phyloP scores from a whole-genome alignment of 1,284 basidiomycete genomes.

The Puccinia horiana region DNA sequence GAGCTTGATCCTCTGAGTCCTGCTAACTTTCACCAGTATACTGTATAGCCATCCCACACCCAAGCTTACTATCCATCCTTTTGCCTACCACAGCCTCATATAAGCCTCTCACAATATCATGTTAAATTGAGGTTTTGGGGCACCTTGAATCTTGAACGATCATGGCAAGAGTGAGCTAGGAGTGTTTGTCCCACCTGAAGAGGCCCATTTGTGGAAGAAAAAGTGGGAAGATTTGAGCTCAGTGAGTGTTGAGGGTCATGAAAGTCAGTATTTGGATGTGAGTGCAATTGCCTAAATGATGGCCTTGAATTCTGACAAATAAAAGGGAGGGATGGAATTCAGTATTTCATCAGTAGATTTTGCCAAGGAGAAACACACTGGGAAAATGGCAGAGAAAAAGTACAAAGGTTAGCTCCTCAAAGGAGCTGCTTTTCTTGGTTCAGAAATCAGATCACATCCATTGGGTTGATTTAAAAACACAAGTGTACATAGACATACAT shows the following conservation, averaged over 20 bases:
- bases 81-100: too few relatives aligned
- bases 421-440: not conserved
- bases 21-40: too few relatives aligned
- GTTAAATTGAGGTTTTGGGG: too few relatives aligned
- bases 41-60: too few relatives aligned
- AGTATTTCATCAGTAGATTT: not conserved
- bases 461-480: conserved; percentile 8
- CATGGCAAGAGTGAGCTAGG: conserved; percentile 22
- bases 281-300: conserved; percentile 15
- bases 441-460: not conserved
- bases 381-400: not conserved
- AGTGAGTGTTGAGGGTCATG: conserved; percentile 13
- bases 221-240: conserved; percentile 14
- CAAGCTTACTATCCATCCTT: too few relatives aligned
- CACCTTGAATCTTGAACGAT: too few relatives aligned
- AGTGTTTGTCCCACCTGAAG: conserved; percentile 17
- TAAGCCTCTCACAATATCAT: too few relatives aligned
- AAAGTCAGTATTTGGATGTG: conserved; percentile 12
- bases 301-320: not conserved
- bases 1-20: too few relatives aligned
- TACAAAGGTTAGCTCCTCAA: not conserved
- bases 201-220: conserved; percentile 22
- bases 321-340: not conserved
- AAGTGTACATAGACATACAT: too few relatives aligned
- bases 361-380: not conserved